A percentile compares a stretch with the other conserved stretches of the same genome.
Evolutionary conservation across 2,329 filamentous ascomycete genomes (phyloP).

Genomic region (Ophiosphaerella narmari): DNA sequence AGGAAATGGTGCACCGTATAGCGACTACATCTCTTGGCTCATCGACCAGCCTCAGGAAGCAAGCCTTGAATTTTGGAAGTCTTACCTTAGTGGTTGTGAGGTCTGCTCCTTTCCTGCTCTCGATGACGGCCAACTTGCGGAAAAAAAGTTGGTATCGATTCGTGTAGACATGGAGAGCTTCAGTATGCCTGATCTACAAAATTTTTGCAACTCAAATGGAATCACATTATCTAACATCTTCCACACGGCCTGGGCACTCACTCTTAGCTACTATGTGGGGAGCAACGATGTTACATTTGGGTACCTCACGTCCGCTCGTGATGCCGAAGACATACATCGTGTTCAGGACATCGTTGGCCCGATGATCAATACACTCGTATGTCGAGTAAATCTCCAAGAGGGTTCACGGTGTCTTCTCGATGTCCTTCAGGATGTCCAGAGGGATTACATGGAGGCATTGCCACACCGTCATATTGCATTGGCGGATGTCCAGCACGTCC

Average conservation of each 20-base stretch:
- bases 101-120: constrained; percentile 40
- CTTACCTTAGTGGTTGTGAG: constrained; percentile 36
- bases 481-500: constrained; percentile 53
- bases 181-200: constrained; percentile 32
- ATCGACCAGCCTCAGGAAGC: constrained; percentile 27
- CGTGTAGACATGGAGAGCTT: constrained; percentile 34
- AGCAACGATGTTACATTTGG: constrained; percentile 50
- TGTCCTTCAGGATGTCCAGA: constrained; percentile 49
- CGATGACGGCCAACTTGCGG: constrained; percentile 22
- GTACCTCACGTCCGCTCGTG: constrained; percentile 50
- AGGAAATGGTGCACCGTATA: constrained; percentile 34
- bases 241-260: constrained; percentile 48
- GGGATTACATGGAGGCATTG: constrained; percentile 53
- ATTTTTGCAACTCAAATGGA: constrained; percentile 49
- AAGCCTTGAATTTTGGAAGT: constrained; percentile 40
- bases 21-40: constrained; percentile 40
- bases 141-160: constrained; percentile 32
- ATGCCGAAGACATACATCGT: constrained; percentile 44
- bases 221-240: constrained; percentile 56
- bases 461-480: constrained; percentile 50
- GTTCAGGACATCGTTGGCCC: constrained; percentile 53
- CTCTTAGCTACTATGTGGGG: constrained; percentile 45
- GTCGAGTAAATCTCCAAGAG: constrained; percentile 47
- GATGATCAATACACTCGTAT: constrained; percentile 53
- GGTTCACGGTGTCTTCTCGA: constrained; percentile 41